Percentiles rank a stretch among this genome's conserved stretches.
Conservation (phyloP, 768 basidiomycete genomes). For the Suillus paluster region DNA sequence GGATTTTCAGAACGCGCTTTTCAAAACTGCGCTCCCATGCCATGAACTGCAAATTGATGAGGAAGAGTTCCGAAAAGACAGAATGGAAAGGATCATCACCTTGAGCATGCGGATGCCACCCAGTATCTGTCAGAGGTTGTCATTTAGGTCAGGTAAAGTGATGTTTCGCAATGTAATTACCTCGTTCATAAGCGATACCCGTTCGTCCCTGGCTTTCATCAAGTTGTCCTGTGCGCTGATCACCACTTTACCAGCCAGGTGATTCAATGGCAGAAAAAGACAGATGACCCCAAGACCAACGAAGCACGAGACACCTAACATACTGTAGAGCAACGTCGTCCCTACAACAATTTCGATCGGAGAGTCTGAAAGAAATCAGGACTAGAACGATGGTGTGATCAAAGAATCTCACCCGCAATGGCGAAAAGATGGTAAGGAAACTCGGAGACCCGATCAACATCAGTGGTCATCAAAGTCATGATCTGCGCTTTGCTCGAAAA, state of each 20-base stretch:
- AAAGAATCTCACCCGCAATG: conserved; percentile 58
- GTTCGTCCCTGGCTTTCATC: conserved; percentile 92
- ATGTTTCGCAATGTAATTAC: conserved; percentile 26
- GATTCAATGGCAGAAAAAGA: conserved; percentile 77
- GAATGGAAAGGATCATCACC: conserved; percentile 23
- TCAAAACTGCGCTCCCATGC: conserved; percentile 95
- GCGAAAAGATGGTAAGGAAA: conserved; percentile 81
- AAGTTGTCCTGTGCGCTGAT: conserved; percentile 80
- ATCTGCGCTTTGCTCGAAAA: conserved; percentile 77
- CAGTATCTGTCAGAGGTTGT: conserved; percentile 53
- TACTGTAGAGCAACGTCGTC: conserved; percentile 71
- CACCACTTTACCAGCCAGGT: conserved; percentile 81
- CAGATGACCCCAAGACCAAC: conserved; percentile 79
- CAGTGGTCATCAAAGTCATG: conserved; percentile 96
- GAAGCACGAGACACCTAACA: conserved; percentile 81
- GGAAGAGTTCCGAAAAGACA: background rate
- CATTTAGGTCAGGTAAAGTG: background rate
- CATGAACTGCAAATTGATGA: conserved; percentile 67
- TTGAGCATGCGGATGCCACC: conserved; percentile 94
- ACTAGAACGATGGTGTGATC: background rate
- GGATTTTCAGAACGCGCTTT: conserved; percentile 66
- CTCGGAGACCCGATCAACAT: conserved; percentile 88
- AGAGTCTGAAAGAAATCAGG: conserved; percentile 52
- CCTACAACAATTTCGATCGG: conserved; percentile 82
- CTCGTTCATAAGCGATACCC: conserved; percentile 92